Evolutionary conservation across 345 rosid species (phyloP).

Genomic region (Aquilaria sinensis): DNA sequence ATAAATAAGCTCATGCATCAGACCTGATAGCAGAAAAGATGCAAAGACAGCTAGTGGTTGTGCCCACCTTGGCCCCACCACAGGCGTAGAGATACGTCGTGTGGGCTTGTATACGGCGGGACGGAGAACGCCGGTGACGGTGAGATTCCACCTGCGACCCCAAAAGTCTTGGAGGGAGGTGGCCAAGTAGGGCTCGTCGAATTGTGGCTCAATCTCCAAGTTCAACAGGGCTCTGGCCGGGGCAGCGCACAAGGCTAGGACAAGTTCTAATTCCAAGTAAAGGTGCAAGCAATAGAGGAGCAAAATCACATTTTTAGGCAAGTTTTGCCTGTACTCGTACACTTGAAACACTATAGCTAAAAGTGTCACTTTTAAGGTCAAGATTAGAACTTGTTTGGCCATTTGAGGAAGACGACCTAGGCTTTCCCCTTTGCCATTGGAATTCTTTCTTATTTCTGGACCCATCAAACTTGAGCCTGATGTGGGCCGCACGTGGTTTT

Average conservation of each 20-base stretch:
- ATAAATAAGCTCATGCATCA: constrained; percentile 59
- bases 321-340: constrained; percentile 24
- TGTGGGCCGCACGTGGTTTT: no score
- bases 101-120: constrained; percentile 45
- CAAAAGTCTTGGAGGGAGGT: constrained; percentile 83
- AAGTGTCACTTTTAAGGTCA: constrained; percentile 28
- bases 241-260: constrained; percentile 19
- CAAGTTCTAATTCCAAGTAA: constrained; percentile 39
- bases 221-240: constrained; percentile 39
- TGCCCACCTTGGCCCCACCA: constrained; percentile 25
- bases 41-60: constrained; percentile 28
- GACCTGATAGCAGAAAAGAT: constrained; percentile 51
- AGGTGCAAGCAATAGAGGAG: constrained; percentile 28
- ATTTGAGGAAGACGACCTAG: background rate
- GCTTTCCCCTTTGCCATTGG: no score
- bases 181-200: constrained; percentile 53
- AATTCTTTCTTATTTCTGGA: no score
- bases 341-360: constrained; percentile 23
- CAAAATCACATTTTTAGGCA: constrained; percentile 26
- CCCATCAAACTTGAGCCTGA: no score
- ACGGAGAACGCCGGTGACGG: constrained; percentile 47
- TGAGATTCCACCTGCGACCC: constrained; percentile 75
- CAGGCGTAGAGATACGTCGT: constrained; percentile 7
- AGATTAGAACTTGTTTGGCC: background rate
- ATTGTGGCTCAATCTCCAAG: constrained; percentile 54